Conservation (phyloP, 2,329 filamentous ascomycete species). For the Parastagonospora avenae region DNA sequence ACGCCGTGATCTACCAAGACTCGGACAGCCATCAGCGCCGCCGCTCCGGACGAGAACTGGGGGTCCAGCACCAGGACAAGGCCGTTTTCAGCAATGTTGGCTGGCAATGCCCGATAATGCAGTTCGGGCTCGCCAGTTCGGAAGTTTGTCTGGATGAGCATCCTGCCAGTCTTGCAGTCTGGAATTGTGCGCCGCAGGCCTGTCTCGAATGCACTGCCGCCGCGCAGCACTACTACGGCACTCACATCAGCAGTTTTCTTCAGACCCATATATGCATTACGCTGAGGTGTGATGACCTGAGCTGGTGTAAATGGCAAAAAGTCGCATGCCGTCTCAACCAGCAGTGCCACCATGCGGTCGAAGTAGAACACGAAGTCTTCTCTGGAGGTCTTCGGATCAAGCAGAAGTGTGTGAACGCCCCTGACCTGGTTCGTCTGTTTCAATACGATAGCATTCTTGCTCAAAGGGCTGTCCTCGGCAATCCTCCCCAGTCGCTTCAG, state of each 20-base stretch:
- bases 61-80: constrained; percentile 87
- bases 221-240: constrained; percentile 86
- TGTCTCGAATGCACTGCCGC: constrained; percentile 85
- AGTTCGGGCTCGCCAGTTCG: constrained; percentile 80
- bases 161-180: constrained; percentile 84
- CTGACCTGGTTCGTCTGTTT: constrained; percentile 78
- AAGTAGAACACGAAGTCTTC: constrained; percentile 99
- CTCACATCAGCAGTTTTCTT: constrained; percentile 66
- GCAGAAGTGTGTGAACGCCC: constrained; percentile 89
- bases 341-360: constrained; percentile 80
- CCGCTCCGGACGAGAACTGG: constrained; percentile 91
- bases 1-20: constrained; percentile 96
- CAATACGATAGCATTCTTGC: constrained; percentile 74
- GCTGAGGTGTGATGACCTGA: constrained; percentile 72
- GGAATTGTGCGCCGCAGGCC: constrained; percentile 89
- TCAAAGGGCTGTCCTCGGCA: constrained; percentile 73
- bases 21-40: constrained; percentile 89
- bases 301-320: constrained; percentile 68
- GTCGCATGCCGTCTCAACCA: constrained; percentile 69
- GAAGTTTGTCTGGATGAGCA: constrained; percentile 85
- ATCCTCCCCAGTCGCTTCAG: constrained; percentile 76
- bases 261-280: constrained; percentile 73
- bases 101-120: constrained; percentile 79
- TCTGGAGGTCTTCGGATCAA: constrained; percentile 75
- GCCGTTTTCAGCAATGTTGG: constrained; percentile 74